Conservation (phyloP, 768 basidiomycete species). For the Lentinula detonsa region DNA sequence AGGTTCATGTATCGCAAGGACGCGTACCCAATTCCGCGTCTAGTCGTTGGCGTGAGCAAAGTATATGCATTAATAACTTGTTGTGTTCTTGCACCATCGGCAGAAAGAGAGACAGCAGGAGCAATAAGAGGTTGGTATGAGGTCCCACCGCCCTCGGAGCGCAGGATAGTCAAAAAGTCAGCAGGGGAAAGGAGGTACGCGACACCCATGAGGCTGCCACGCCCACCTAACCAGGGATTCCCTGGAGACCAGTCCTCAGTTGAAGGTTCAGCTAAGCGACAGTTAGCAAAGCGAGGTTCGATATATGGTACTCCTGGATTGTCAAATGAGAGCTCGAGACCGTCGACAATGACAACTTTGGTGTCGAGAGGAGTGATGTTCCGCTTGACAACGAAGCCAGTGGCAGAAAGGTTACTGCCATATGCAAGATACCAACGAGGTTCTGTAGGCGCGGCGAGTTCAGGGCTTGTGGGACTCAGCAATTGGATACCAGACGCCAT, state of each 20-base stretch:
- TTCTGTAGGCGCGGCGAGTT: not conserved
- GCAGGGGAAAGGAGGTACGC: conserved; percentile 6
- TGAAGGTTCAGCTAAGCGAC: not conserved
- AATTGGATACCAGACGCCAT: conserved; percentile 2
- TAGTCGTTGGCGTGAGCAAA: not conserved
- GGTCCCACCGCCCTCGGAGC: conserved; percentile 6
- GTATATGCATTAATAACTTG: conserved; percentile 3
- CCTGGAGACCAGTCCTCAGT: not conserved
- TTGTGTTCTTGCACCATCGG: not conserved
- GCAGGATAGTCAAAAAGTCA: conserved; percentile 6
- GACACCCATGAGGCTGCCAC: conserved; percentile 7
- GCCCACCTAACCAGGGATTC: conserved; percentile 3
- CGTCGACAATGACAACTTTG: conserved; percentile 2
- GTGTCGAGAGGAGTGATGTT: conserved; percentile 7
- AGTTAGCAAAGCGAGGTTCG: conserved; percentile 7
- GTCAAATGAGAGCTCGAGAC: conserved; percentile 6
- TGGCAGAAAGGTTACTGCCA: conserved; percentile 8
- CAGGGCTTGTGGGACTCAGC: not conserved
- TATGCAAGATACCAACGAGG: conserved; percentile 9
- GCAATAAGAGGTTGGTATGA: conserved; percentile 5
- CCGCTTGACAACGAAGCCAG: conserved; percentile 6
- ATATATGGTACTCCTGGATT: conserved; percentile 7
- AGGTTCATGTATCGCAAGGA: conserved; percentile 8
- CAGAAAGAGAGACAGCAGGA: not conserved
- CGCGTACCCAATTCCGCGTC: not conserved